Evolutionary conservation across 495 filamentous ascomycete species (phyloP), one percentile per base, ranked within the genome.

Genomic region (Daldinia loculata): DNA sequence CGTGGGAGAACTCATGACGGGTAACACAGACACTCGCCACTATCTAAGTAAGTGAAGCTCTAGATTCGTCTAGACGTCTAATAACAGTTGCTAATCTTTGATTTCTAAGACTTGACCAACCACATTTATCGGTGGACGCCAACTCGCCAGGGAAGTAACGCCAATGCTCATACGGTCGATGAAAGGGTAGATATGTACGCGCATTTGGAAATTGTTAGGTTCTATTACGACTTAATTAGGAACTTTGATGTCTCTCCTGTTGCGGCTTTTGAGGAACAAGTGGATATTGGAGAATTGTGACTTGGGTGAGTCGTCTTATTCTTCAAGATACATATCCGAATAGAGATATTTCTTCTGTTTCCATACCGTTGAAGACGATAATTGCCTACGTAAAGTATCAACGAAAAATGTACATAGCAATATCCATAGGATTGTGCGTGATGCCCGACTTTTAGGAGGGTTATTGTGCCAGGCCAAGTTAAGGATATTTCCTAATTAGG

Each of bases 1-100:
- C 0, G 81, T 84, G 3, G 87, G 88, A 1, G 88, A 89, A 67
- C 80, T 90, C 68, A 91, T 90, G 89, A 91, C 88, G 2, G 88
- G 87, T 0, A 90, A 91, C 65, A 91, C 89, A 0, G 89, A 91
- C 71, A 91, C 89, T 11, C 74, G 74, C 43, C 77, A 74, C 64
- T 59, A 74, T 86, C 53, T 84, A 82, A 53, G 79, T 83, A 38
- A 84, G 88, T 52, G 81, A 70, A 80, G 84, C 63, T 84, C 85
- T 82, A 7, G 86, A 15, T 55, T 65, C 19, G 38, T 36, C 27
- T 38, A 27, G 0, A 38, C 26, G 4, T 1, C 7, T 66, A 24
- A 86, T 64, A 86, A 84, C 0, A 83, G 85, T 43, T 75, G 86
- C 84, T 57, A 75, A 84, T 27, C 83, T 84, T 72, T 84, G 32